Percentiles rank a stretch among this genome's conserved stretches.
These are phyloP conservation scores for Grammothele lineata DNA, from an alignment of 768 basidiomycete species.

Conservation along the genomic window DNA sequence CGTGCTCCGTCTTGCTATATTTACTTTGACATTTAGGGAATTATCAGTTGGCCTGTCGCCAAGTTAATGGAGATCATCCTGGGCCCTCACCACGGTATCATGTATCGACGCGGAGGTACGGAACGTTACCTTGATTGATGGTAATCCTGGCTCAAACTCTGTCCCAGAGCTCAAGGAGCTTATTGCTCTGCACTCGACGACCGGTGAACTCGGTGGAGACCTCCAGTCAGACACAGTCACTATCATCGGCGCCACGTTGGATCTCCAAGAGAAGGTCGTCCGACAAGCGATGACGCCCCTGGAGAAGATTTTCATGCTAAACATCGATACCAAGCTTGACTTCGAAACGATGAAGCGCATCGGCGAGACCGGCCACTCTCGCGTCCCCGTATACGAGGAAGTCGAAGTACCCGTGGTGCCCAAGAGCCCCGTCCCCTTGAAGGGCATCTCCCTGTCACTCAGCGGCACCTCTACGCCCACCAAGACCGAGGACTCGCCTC, in stretches of 20 bases:
- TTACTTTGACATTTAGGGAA: slow-evolving; percentile 37
- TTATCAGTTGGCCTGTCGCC: slow-evolving; percentile 77
- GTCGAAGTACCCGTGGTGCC: slow-evolving; percentile 48
- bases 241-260: slow-evolving; percentile 82
- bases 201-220: slow-evolving; percentile 72
- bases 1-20: no score
- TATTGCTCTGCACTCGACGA: slow-evolving; percentile 76
- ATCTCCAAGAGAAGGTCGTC: slow-evolving; percentile 71
- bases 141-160: neutral
- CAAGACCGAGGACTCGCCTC: slow-evolving; percentile 12
- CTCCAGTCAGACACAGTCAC: slow-evolving; percentile 77
- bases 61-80: slow-evolving; percentile 71
- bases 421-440: neutral
- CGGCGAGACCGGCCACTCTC: slow-evolving; percentile 75
- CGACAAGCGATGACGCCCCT: slow-evolving; percentile 80
- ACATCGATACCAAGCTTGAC: slow-evolving; percentile 73
- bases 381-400: slow-evolving; percentile 80
- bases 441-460: neutral
- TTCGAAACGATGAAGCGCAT: slow-evolving; percentile 72
- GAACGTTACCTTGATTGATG: neutral
- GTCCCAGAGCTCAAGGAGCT: slow-evolving; percentile 66
- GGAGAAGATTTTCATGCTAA: slow-evolving; percentile 74
- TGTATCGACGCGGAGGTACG: slow-evolving; percentile 62
- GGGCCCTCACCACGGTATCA: slow-evolving; percentile 80
- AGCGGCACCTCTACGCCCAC: slow-evolving; percentile 9